Evolutionary conservation across 2,329 filamentous ascomycete genomes (phyloP), one percentile per base, ranked within the genome.

Genomic region (Colletotrichum orbiculare): DNA sequence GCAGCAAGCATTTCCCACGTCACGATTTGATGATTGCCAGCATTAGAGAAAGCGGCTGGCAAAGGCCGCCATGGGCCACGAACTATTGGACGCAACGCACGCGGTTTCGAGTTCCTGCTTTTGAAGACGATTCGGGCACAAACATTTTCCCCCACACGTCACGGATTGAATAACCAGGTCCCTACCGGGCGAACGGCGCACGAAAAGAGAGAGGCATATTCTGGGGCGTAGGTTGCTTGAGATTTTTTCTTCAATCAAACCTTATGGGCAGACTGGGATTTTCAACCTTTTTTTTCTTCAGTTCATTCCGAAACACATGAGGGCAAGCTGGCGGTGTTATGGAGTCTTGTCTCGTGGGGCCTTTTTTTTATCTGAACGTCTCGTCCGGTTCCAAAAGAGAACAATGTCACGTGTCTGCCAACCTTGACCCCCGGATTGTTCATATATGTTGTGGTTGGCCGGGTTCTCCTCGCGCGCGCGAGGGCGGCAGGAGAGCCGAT

Each of bases 11-110:
- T 62, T 67, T 67, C 42, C 54, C 58, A 66, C 62, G 56, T 67
- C 65, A 67, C 53, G 65, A 67, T 58, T 67, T 67, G 57, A 67
- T 67, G 65, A 67, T 67, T 60, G 56, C 62, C 65, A 60, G 63
- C 58, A 66, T 65, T 65, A 65, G 58, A 65, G 60, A 54, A 25
- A 68, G 58, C 66, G 58, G 49, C 64, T 59, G 66, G 64, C 64
- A 66, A 59, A 54, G 54, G 57, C 64, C 54, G 25, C 39, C 25
- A 54, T 13, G 13, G 59, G 63, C 63, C 63, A 63, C 62, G 54
- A 25, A 66, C 54, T 66, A 66, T 54, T 66, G 63, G 63, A 64
- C 63, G 63, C 37, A 66, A 64, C 63, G 63, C 37, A 66, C 59
- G 58, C 58, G 63, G 59, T 64, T 64, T 66, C 63, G 60, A 64